Conservation (phyloP, 148 eudicot genomes). For the Vaccinium vitisidaea region DNA sequence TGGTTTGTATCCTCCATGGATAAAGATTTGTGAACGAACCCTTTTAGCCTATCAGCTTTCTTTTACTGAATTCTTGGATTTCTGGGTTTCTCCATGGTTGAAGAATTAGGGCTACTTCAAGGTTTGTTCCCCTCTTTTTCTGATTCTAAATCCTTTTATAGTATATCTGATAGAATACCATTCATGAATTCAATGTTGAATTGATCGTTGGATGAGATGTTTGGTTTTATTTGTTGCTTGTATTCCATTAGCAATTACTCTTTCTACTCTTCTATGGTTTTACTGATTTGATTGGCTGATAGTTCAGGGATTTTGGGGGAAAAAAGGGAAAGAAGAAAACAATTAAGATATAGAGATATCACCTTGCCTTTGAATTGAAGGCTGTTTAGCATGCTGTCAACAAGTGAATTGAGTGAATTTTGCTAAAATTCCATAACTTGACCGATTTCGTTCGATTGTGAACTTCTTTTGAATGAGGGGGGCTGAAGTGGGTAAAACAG, state of each 20-base stretch:
- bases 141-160: neutral
- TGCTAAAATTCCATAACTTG: neutral
- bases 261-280: neutral
- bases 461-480: too few species aligned
- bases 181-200: neutral
- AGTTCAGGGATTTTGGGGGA: too few species aligned
- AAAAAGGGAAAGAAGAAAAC: neutral
- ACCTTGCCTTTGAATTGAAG: neutral
- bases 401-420: neutral
- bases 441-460: too few species aligned
- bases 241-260: neutral
- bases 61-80: neutral
- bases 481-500: too few species aligned
- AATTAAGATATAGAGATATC: neutral
- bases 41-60: constrained; percentile 6
- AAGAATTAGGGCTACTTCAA: neutral
- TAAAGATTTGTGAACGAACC: neutral
- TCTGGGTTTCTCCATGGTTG: constrained; percentile 8
- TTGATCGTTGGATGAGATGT: neutral
- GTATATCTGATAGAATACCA: too few species aligned
- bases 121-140: constrained; percentile 3
- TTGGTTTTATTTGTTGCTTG: neutral
- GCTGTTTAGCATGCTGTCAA: neutral
- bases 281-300: constrained; percentile 14
- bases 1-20: neutral